Conservation (phyloP, 2,329 filamentous ascomycete genomes). For the Didymella pomorum region DNA sequence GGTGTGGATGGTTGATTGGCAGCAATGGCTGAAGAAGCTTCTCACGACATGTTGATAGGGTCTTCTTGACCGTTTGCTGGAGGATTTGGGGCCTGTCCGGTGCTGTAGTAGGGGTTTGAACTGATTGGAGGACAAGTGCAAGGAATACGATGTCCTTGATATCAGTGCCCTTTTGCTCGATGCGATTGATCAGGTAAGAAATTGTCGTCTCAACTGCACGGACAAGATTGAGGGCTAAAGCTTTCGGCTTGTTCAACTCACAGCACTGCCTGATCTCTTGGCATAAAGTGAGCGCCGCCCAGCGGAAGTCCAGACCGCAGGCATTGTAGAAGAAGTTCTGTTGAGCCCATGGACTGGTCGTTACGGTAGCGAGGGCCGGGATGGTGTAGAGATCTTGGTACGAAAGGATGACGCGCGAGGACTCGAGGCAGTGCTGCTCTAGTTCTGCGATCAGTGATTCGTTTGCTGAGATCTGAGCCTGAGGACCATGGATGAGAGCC, state of each 20-base stretch:
- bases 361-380: constrained; percentile 7
- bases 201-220: constrained; percentile 26
- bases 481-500: constrained; percentile 30
- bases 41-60: constrained; percentile 26
- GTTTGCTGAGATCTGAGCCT: constrained; percentile 3
- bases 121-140: constrained; percentile 27
- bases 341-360: constrained; percentile 13
- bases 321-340: constrained; percentile 40
- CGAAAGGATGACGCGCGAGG: constrained; percentile 31
- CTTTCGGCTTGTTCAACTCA: background rate
- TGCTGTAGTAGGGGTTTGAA: constrained; percentile 17
- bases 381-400: constrained; percentile 28
- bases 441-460: constrained; percentile 16
- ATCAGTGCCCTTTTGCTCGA: constrained; percentile 30
- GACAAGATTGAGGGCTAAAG: constrained; percentile 11
- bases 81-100: constrained; percentile 7
- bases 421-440: constrained; percentile 28
- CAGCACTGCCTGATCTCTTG: constrained; percentile 35
- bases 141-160: constrained; percentile 35
- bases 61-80: constrained; percentile 15
- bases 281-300: constrained; percentile 43
- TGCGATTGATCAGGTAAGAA: constrained; percentile 21
- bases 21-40: constrained; percentile 22
- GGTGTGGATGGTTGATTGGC: background rate
- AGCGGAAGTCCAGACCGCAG: constrained; percentile 43